Evolutionary conservation across 257 asterid species (phyloP).

Genomic region (Solanum ahanhuiri): DNA sequence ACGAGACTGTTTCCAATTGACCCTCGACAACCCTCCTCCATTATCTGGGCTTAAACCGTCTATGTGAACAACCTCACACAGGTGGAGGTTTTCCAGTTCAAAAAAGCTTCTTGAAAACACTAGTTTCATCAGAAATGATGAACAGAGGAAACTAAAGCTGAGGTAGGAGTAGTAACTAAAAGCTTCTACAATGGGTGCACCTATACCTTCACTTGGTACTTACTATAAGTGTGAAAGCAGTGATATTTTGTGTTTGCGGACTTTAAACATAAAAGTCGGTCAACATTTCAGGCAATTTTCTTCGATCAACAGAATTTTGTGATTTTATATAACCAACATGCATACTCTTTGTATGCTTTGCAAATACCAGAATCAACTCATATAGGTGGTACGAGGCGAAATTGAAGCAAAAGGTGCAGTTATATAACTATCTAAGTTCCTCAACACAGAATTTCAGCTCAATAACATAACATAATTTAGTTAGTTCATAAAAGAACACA

Average conservation of each 20-base stretch:
- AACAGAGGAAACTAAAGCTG: background rate
- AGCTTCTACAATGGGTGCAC: no score
- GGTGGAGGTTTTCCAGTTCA: no score
- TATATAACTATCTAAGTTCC: slow-evolving; percentile 14
- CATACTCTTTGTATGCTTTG: background rate
- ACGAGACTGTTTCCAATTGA: rapidly evolving
- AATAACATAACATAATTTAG: no score
- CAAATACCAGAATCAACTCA: background rate
- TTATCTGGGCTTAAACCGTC: background rate
- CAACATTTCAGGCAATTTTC: background rate
- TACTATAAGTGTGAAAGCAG: no score
- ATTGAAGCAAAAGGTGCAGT: background rate
- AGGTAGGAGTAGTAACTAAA: no score
- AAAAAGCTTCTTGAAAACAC: background rate
- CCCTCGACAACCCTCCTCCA: background rate
- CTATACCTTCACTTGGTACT: no score
- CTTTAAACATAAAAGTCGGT: background rate
- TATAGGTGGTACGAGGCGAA: background rate
- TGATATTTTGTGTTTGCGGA: background rate
- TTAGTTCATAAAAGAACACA: no score
- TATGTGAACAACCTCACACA: no score
- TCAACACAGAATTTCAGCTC: background rate
- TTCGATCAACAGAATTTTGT: background rate
- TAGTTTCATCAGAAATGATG: background rate
- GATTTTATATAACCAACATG: background rate